Conservation (phyloP, 768 basidiomycete genomes). For the Suillus placidus region DNA sequence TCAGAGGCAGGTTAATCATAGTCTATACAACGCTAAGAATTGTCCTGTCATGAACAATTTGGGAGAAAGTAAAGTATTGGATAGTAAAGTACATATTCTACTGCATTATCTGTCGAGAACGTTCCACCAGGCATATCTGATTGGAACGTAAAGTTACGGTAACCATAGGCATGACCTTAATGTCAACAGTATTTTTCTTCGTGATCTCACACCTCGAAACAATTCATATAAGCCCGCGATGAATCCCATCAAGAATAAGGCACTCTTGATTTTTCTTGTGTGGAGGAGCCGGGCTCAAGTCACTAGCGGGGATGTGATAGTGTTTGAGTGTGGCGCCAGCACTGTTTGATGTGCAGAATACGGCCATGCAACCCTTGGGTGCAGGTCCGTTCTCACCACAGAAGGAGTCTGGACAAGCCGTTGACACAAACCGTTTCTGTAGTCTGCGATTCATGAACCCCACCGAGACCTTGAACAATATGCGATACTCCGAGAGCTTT, state of each 20-base stretch:
- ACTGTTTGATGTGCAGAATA: neutral
- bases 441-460: neutral
- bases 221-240: neutral
- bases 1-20: too few species aligned
- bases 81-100: neutral
- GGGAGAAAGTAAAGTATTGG: too few species aligned
- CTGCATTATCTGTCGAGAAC: neutral
- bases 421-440: neutral
- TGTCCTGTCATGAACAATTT: too few species aligned
- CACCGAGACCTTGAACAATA: neutral
- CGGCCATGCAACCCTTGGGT: neutral
- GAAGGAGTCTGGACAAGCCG: neutral
- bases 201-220: neutral
- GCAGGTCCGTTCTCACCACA: neutral
- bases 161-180: too few species aligned
- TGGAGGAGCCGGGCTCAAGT: neutral
- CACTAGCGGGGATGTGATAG: neutral
- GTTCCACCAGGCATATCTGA: neutral
- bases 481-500: neutral
- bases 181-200: neutral
- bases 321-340: neutral
- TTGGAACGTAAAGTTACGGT: neutral
- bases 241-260: neutral
- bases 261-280: neutral
- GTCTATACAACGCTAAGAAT: too few species aligned